phyloP scores from a whole-genome alignment of 2,329 filamentous ascomycete genomes.

The Trichophyton rubrum region DNA sequence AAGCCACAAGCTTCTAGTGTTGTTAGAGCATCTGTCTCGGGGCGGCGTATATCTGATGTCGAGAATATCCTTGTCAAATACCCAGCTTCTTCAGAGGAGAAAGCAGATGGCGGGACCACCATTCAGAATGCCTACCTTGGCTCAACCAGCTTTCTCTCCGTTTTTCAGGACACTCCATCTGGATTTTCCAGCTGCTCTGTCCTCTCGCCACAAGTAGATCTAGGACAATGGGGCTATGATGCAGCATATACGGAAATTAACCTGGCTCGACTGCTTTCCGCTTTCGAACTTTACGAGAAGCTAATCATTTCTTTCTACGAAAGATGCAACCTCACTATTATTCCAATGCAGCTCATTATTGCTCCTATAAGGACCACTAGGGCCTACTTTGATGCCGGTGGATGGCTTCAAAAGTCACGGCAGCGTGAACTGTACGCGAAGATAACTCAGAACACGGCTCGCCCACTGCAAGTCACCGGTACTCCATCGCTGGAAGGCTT shows the following conservation, averaged over 20 bases:
- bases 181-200: conserved; percentile 14
- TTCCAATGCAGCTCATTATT: conserved; percentile 26
- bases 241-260: conserved; percentile 22
- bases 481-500: conserved; percentile 24
- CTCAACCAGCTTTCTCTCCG: conserved; percentile 24
- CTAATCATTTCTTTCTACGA: conserved; percentile 8
- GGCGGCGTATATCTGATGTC: not conserved
- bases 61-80: not conserved
- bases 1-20: conserved; percentile 10
- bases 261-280: conserved; percentile 4
- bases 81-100: not conserved
- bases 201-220: conserved; percentile 4
- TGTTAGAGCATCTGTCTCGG: conserved; percentile 8
- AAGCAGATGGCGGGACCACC: conserved; percentile 5
- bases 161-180: conserved; percentile 16
- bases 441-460: conserved; percentile 21
- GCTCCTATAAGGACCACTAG: conserved; percentile 20
- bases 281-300: conserved; percentile 7
- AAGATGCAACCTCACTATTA: conserved; percentile 4
- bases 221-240: conserved; percentile 7
- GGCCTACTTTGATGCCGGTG: conserved; percentile 9
- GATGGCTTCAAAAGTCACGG: conserved; percentile 8
- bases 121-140: conserved; percentile 22
- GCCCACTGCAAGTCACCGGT: conserved; percentile 15
- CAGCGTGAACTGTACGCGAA: conserved; percentile 11